Percentiles rank a stretch among this genome's conserved stretches.
phyloP scores from a whole-genome alignment of 805 yeast genomes.

The Metschnikowia hibisci region DNA sequence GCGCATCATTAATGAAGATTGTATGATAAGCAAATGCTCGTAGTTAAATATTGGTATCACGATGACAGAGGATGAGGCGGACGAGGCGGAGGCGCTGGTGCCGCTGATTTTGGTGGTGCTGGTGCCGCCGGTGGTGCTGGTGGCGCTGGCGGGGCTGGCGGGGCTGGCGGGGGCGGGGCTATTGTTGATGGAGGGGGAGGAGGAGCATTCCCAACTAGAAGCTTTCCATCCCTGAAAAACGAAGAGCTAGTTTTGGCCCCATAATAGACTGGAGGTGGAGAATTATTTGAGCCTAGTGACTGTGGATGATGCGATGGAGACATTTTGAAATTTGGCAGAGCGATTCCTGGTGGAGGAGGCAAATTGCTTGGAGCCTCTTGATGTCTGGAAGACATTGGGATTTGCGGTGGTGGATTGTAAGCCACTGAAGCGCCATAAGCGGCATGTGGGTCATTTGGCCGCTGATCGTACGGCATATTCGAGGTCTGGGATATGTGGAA shows the following conservation, averaged over 20 bases:
- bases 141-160: constrained; percentile 19
- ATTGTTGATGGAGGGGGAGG: constrained; percentile 7
- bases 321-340: constrained; percentile 7
- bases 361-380: constrained; percentile 4
- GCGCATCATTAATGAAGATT: background rate
- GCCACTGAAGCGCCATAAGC: background rate
- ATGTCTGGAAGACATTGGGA: background rate
- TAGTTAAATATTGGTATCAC: background rate
- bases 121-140: constrained; percentile 14
- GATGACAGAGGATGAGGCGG: constrained; percentile 9
- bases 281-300: background rate
- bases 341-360: constrained; percentile 16
- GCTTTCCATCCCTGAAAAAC: constrained; percentile 1
- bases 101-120: constrained; percentile 21
- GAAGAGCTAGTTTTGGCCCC: constrained; percentile 1
- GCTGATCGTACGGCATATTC: background rate
- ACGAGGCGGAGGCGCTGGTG: constrained; percentile 17
- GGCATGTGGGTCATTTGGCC: background rate
- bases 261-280: background rate
- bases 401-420: constrained; percentile 5
- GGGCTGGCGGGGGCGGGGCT: constrained; percentile 25
- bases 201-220: background rate
- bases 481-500: background rate
- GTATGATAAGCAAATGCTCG: background rate
- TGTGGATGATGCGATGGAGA: constrained; percentile 6